These are phyloP conservation scores for Yamadazyma philogaea DNA, from an alignment of 805 yeast genomes.

Conservation along the genomic window DNA sequence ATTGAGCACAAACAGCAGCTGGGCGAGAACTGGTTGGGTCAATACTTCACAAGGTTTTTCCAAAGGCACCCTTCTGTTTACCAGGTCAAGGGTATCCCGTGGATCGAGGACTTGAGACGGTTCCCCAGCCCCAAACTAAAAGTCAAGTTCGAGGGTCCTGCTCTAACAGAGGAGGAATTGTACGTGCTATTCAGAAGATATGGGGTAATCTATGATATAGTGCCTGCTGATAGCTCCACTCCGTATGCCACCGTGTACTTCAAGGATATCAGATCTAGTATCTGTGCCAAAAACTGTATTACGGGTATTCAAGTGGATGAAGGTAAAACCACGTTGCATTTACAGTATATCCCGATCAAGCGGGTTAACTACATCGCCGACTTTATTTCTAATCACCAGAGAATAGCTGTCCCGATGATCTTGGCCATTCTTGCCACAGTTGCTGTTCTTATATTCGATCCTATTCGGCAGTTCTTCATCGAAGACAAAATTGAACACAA, in stretches of 20 bases:
- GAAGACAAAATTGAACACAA: constrained; percentile 66
- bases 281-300: constrained; percentile 85
- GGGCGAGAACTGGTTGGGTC: constrained; percentile 10
- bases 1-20: constrained; percentile 24
- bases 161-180: constrained; percentile 74
- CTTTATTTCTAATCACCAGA: constrained; percentile 69
- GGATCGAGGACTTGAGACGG: constrained; percentile 91
- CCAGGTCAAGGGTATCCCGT: constrained; percentile 87
- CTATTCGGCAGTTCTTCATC: constrained; percentile 79
- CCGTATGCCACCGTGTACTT: constrained; percentile 47
- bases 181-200: constrained; percentile 83
- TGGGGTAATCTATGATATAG: constrained; percentile 76
- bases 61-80: constrained; percentile 48
- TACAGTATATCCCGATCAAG: constrained; percentile 62
- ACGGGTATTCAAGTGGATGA: constrained; percentile 66
- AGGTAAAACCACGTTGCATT: constrained; percentile 60
- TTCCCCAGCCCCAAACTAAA: constrained; percentile 62
- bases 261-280: constrained; percentile 60
- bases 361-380: constrained; percentile 53
- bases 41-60: constrained; percentile 13
- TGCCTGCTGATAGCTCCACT: constrained; percentile 49
- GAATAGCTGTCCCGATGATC: constrained; percentile 76
- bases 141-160: constrained; percentile 73
- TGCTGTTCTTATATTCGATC: constrained; percentile 88
- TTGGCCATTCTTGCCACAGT: constrained; percentile 75